Evolutionary conservation across 2,329 filamentous ascomycete genomes (phyloP).

Genomic region (Rhexocercosporidium sp.): DNA sequence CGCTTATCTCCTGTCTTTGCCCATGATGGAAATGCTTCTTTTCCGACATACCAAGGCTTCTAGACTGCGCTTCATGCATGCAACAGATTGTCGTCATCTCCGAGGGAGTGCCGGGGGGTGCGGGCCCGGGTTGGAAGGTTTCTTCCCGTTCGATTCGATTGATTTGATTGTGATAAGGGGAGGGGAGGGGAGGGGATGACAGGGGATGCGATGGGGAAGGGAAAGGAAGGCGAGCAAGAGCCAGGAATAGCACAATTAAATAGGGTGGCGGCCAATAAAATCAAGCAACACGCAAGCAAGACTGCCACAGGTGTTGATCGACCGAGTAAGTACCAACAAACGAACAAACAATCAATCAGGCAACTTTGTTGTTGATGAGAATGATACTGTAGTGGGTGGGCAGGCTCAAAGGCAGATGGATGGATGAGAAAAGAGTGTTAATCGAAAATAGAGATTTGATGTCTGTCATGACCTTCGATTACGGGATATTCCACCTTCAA

Average conservation of each 20-base stretch:
- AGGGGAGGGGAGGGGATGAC: neutral
- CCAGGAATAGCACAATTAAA: constrained; percentile 4
- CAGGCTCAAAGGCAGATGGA: no score
- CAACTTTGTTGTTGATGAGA: neutral
- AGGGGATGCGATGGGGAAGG: no score
- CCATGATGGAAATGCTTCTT: neutral
- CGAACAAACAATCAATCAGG: neutral
- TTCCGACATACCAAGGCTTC: neutral
- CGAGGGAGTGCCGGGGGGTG: constrained; percentile 9
- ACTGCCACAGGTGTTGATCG: no score
- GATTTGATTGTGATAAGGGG: constrained; percentile 3
- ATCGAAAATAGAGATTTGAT: no score
- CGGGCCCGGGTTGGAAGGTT: neutral
- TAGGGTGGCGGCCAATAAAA: neutral
- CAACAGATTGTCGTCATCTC: constrained; percentile 18
- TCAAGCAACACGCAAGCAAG: constrained; percentile 1
- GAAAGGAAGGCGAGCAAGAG: neutral
- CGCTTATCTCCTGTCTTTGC: no score
- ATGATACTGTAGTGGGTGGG: no score
- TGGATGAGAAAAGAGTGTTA: no score
- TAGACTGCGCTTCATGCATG: neutral
- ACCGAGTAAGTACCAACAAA: neutral
- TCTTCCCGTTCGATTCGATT: neutral
- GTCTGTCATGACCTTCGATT: no score
- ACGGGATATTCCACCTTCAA: neutral